Evolutionary conservation across 345 rosid species (phyloP), one percentile per base, ranked within the genome.

Genomic region (Carallia brachiata): DNA sequence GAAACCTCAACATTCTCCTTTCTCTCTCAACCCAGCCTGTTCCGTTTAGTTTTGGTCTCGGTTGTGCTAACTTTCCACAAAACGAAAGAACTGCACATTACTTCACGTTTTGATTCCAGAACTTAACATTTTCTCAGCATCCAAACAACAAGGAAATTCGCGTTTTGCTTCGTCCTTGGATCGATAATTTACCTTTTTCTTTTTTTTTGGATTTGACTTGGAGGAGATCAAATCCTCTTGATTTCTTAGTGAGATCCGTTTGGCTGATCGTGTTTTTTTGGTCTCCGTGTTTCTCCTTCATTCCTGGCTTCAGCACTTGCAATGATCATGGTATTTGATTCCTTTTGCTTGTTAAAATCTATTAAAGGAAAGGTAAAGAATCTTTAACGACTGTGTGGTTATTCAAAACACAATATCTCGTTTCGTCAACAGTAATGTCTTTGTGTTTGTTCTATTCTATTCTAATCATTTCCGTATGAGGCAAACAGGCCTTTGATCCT

Each of bases 331-430:
- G 23, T 23, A 23, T 23, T 13, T 7, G 44, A 63, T 39, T 78
- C 71, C 50, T 40, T 65, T 74, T 62, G 70, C 62, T 67, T 76
- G 44, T 18, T 0, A 15, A 44, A 70, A 58, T 36, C 6, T 4
- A 12, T 18, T 54, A 5, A 16, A 40, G 23, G 40, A 34, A 15
- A 15, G 19, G 2, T 32, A 31, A 28, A 31, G 32, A 57, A 4
- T 6, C 4, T 57, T 57, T 57, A 13, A 32, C 31, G 61, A 57
- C 7, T 5, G 7, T 8, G 37, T 32, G 34, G 2, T 32, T 32
- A 4, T 32, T 32, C 34, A 23, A 23, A 23, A 23, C 23, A 23
- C 23, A 23, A 23, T 23, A 23, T 23, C 23, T 23, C 40, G 40
- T 37, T 37, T 37, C 40, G 1, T 37, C 40, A 7, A 7, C 12